These are phyloP conservation scores for Fusarium oxysporum DNA, from an alignment of 2,329 filamentous ascomycete species.

Conservation along the genomic window DNA sequence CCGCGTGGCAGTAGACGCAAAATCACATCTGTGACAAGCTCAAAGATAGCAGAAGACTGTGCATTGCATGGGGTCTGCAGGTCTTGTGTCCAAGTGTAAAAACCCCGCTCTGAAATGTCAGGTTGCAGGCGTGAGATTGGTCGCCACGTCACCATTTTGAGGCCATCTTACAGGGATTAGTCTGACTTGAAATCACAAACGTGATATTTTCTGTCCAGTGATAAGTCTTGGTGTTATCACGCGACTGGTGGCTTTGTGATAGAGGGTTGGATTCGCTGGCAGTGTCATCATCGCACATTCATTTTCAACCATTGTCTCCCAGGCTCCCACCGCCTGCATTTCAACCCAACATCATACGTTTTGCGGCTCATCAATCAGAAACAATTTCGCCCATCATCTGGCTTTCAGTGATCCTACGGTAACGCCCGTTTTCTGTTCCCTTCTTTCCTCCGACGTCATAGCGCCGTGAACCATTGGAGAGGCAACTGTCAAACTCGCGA, in stretches of 20 bases:
- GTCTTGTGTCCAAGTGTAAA: not conserved
- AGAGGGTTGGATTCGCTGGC: not conserved
- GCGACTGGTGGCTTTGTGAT: slow-evolving; percentile 4
- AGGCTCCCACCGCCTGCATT: not conserved
- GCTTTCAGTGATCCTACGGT: not conserved
- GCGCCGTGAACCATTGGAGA: not conserved
- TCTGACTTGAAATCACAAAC: not conserved
- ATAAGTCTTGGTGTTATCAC: not conserved
- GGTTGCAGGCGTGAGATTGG: not conserved
- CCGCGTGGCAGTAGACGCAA: not conserved
- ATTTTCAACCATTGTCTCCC: not conserved
- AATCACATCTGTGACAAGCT: slow-evolving; percentile 6
- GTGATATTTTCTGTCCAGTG: not conserved
- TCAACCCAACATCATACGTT: not conserved
- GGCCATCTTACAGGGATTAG: not conserved
- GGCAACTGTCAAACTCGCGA: not conserved
- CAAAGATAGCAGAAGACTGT: not conserved
- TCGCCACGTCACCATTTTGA: slow-evolving; percentile 3
- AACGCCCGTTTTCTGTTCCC: not conserved
- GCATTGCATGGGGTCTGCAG: not conserved
- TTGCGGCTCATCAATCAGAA: not conserved
- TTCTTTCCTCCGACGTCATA: not conserved
- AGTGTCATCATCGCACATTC: not conserved
- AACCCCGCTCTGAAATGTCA: not conserved
- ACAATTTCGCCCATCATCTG: not conserved